phyloP scores from a whole-genome alignment of 495 filamentous ascomycete genomes.

The Massariosphaeria phaeospora region DNA sequence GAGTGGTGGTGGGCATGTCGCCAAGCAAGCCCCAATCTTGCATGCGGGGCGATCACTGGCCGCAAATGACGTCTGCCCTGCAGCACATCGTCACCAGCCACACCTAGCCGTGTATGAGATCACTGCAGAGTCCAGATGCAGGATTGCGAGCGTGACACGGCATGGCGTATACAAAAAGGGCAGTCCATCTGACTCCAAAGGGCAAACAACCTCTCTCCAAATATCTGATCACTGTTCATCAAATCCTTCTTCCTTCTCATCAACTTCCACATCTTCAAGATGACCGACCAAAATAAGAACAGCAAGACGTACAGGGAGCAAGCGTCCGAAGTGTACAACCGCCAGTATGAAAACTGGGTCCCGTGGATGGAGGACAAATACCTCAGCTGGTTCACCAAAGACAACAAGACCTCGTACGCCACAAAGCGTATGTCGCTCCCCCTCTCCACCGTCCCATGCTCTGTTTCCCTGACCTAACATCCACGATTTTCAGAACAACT shows the following conservation, averaged over 20 bases:
- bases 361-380: conserved; percentile 71
- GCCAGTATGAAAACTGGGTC: conserved; percentile 67
- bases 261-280: too few relatives aligned
- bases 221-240: too few relatives aligned
- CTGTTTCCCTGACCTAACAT: neutral
- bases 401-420: conserved; percentile 65
- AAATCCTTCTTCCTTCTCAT: too few relatives aligned
- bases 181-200: too few relatives aligned
- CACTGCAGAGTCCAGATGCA: too few relatives aligned
- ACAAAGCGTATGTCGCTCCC: conserved; percentile 51
- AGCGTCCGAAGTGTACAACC: conserved; percentile 55
- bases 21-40: conserved; percentile 8
- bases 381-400: conserved; percentile 63
- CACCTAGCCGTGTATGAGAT: conserved; percentile 6
- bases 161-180: too few relatives aligned
- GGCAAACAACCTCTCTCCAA: too few relatives aligned
- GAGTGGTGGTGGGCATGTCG: neutral
- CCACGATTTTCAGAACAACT: conserved; percentile 50
- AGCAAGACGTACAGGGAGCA: conserved; percentile 48
- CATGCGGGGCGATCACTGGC: conserved; percentile 14
- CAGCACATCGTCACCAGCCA: conserved; percentile 22
- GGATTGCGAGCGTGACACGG: too few relatives aligned
- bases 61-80: conserved; percentile 12
- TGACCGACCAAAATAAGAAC: conserved; percentile 17
- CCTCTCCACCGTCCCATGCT: neutral